phyloP scores from a whole-genome alignment of 495 filamentous ascomycete species.

The Talaromyces nanjingensis region DNA sequence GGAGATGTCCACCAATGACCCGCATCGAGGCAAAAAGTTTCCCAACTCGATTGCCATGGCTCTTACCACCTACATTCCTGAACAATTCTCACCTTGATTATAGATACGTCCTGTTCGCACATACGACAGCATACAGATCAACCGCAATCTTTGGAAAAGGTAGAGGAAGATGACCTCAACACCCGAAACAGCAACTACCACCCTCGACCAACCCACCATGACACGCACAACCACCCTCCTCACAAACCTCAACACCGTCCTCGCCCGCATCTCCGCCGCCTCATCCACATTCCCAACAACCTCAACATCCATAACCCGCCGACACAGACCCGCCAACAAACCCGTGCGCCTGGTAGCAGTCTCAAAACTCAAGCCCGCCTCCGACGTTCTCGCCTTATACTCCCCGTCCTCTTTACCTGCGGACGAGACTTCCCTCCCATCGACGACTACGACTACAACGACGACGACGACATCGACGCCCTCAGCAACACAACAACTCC shows the following conservation, averaged over 20 bases:
- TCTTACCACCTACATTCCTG: not conserved
- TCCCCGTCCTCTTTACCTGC: conserved; percentile 31
- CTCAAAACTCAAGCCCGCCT: conserved; percentile 86
- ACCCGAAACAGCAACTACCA: not conserved
- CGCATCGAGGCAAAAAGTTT: not conserved
- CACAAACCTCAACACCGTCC: conserved; percentile 30
- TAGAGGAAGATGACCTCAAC: not conserved
- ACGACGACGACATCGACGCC: conserved; percentile 10
- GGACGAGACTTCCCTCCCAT: not conserved
- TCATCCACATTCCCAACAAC: conserved; percentile 11
- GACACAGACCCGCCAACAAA: conserved; percentile 13
- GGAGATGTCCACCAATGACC: not conserved
- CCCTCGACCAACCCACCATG: not conserved
- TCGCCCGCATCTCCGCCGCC: conserved; percentile 26
- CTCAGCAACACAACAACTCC: conserved; percentile 41
- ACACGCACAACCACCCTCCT: conserved; percentile 31
- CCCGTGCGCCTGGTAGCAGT: conserved; percentile 77
- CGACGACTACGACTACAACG: conserved; percentile 5
- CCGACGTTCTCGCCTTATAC: conserved; percentile 81
- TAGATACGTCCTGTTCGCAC: not conserved
- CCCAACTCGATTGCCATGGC: not conserved
- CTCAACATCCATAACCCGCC: conserved; percentile 5
- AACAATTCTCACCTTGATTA: not conserved
- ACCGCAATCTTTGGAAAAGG: not conserved
- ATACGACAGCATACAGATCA: not conserved